Conservation (phyloP, 306 rosid species). For the Amphicarpaea edgeworthii region DNA sequence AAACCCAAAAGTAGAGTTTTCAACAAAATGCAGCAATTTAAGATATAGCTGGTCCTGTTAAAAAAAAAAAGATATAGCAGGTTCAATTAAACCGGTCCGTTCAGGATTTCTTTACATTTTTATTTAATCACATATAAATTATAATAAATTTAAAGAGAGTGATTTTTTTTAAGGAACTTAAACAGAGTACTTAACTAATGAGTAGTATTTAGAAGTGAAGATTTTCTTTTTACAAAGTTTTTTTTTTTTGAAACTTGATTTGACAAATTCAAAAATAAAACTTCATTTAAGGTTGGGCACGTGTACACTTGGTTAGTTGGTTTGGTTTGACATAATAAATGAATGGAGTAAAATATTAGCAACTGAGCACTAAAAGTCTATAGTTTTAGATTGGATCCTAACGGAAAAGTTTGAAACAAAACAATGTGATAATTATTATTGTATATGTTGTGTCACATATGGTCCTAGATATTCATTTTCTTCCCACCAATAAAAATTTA, state of each 20-base stretch:
- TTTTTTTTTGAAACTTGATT: background rate
- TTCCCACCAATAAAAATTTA: background rate
- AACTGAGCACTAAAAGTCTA: conserved; percentile 14
- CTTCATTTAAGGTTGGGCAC: background rate
- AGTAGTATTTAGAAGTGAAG: background rate
- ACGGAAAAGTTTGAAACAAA: background rate
- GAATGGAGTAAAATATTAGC: conserved; percentile 1
- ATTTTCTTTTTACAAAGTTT: background rate
- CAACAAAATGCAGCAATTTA: no score
- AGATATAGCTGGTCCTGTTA: no score
- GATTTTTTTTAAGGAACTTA: no score
- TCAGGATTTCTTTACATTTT: no score
- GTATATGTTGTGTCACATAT: background rate
- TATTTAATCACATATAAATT: no score
- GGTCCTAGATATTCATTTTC: conserved; percentile 1
- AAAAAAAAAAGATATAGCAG: no score
- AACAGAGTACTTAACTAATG: no score
- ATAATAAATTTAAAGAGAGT: no score
- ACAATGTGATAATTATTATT: background rate
- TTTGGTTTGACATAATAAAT: no score
- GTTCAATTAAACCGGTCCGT: no score
- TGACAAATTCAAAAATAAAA: background rate
- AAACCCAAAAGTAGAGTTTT: no score
- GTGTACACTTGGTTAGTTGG: background rate
- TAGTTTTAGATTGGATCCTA: background rate